Conservation (phyloP, 2,329 filamentous ascomycete genomes). For the Pseudonectria foliicola region DNA sequence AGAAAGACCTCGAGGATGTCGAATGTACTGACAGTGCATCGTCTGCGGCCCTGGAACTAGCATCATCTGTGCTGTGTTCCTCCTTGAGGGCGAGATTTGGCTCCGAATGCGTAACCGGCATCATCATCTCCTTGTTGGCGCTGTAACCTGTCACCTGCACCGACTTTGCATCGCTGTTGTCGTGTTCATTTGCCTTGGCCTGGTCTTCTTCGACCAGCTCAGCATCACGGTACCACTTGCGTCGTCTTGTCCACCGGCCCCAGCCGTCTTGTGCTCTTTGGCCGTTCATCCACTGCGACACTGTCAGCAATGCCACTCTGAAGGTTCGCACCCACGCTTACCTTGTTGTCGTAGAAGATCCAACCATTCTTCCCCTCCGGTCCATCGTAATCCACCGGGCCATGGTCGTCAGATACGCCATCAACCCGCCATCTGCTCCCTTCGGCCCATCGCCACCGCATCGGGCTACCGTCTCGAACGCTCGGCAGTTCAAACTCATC, state of each 20-base stretch:
- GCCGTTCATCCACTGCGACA: slow-evolving; percentile 73
- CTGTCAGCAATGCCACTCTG: slow-evolving; percentile 4
- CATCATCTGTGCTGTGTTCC: slow-evolving; percentile 18
- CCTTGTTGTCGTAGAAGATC: slow-evolving; percentile 98
- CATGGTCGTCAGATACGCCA: slow-evolving; percentile 50
- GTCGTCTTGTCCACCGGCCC: slow-evolving; percentile 84
- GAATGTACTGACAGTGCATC: slow-evolving; percentile 41
- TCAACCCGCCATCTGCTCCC: slow-evolving; percentile 83
- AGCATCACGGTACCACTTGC: slow-evolving; percentile 95
- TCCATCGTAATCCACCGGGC: slow-evolving; percentile 43
- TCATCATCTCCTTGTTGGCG: slow-evolving; percentile 31
- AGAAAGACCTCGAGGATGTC: slow-evolving; percentile 40
- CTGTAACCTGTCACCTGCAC: slow-evolving; percentile 26
- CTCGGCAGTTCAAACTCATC: slow-evolving; percentile 60
- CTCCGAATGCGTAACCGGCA: slow-evolving; percentile 21
- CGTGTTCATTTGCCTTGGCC: slow-evolving; percentile 30
- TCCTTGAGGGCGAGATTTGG: slow-evolving; percentile 13
- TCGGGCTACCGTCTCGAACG: slow-evolving; percentile 51
- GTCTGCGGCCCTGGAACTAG: slow-evolving; percentile 27
- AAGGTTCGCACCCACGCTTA: slow-evolving; percentile 29
- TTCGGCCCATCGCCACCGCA: slow-evolving; percentile 71
- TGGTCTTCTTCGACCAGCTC: slow-evolving; percentile 73
- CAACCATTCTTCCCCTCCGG: slow-evolving; percentile 67
- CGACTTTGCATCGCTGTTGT: slow-evolving; percentile 27
- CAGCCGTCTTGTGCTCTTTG: slow-evolving; percentile 81